These are phyloP conservation scores for Tricholoma bakamatsutake DNA, from an alignment of 768 basidiomycete species.

Conservation along the genomic window DNA sequence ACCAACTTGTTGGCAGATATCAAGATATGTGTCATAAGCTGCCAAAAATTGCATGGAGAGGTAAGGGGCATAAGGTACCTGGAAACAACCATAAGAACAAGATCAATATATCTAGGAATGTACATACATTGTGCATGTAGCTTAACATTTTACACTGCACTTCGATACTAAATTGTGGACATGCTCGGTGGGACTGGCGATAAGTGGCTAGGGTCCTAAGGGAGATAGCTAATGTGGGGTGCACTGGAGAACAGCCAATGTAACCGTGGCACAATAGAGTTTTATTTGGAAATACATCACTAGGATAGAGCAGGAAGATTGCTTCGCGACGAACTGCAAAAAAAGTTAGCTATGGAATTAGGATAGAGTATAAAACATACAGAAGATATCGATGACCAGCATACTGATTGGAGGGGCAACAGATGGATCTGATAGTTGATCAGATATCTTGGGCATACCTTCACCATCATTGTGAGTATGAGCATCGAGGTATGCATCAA, in stretches of 20 bases:
- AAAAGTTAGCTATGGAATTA: background rate
- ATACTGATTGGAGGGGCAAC: background rate
- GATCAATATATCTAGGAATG: background rate
- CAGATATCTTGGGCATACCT: background rate
- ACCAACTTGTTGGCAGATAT: background rate
- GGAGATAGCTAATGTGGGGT: too few relatives aligned
- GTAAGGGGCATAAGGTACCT: background rate
- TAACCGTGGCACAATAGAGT: too few relatives aligned
- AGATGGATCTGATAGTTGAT: background rate
- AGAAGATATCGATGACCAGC: background rate
- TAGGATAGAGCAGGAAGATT: background rate
- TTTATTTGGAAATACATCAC: background rate
- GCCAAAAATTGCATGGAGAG: background rate
- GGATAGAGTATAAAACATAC: background rate
- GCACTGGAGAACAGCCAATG: too few relatives aligned
- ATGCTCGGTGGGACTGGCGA: constrained; percentile 6
- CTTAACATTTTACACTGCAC: too few relatives aligned
- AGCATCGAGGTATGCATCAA: constrained; percentile 4
- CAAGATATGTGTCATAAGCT: background rate
- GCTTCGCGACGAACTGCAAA: background rate
- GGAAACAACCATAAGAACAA: background rate
- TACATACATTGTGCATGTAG: constrained; percentile 6
- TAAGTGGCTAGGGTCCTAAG: background rate
- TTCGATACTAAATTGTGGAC: constrained; percentile 3
- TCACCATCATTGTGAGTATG: background rate